Base-by-base conservation (phyloP, 1,284 basidiomycete genomes). In the Fomes fomentarius region DNA sequence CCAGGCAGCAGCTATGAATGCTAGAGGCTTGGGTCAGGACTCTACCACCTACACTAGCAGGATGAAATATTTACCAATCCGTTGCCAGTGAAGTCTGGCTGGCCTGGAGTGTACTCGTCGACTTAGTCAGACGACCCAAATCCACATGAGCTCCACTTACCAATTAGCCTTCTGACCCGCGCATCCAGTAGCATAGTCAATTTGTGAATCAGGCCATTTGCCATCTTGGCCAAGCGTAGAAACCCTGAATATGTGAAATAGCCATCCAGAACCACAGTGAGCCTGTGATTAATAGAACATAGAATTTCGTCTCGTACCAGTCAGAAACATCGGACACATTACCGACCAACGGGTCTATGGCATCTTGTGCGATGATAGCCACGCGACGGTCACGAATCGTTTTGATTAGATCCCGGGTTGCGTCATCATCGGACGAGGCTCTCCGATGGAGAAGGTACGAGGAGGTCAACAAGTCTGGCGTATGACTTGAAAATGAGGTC, bases 121-220 rank as follows among this genome's bases (percentile, higher is more conserved):
- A n/a, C n/a, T n/a, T n/a, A n/a, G n/a, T n/a, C n/a, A n/a, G n/a
- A n/a, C n/a, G n/a, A n/a, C n/a, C n/a, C n/a, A n/a, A n/a, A n/a
- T n/a, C n/a, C n/a, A n/a, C n/a, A n/a, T 30, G 6, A 30, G 11
- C 12, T 8, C 21, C 21, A 17, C 34, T 26, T 44, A 66, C 86
- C 86, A 88, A 62, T 84, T 87, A 8, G 84, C 84, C 14, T 77
- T 74, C 57, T 75, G 81, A 7, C 82, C 85, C 37, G 63, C 62
- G 62, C 86, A 88, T 2, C 85, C 85, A 7, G 78, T 69, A 0
- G 79, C 76, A 58, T 87, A 87, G 64, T 86, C 71, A 12, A 87
- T 72, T 47, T 82, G 71, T 4, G 71, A 69, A 46, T 72, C 79
- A 0, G 81, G 75, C 84, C 84, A 86, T 62, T 76, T 78, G 9